phyloP scores from a whole-genome alignment of 306 rosid genomes.

The Astragalus membranaceus region DNA sequence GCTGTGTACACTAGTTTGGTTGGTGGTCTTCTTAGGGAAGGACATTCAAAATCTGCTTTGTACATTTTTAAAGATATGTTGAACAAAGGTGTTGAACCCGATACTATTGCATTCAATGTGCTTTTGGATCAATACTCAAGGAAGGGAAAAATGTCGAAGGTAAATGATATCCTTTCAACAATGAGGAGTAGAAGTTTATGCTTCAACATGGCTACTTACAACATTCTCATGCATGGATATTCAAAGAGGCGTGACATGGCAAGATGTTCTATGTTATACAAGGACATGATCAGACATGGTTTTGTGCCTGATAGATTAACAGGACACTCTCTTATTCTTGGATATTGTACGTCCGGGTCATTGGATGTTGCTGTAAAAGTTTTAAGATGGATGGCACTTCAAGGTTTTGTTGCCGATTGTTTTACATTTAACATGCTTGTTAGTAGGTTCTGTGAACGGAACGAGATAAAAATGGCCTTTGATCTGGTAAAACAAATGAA shows the following conservation, averaged over 20 bases:
- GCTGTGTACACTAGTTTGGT: conserved; percentile 49
- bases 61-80: conserved; percentile 62
- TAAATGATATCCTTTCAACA: conserved; percentile 38
- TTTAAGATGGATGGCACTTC: conserved; percentile 40
- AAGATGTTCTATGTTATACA: conserved; percentile 37
- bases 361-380: conserved; percentile 56
- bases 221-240: conserved; percentile 67
- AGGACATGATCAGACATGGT: conserved; percentile 35
- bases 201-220: conserved; percentile 56
- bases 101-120: conserved; percentile 48
- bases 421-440: conserved; percentile 54
- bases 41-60: conserved; percentile 55
- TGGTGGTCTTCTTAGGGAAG: conserved; percentile 60
- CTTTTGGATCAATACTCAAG: conserved; percentile 52
- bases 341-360: conserved; percentile 42
- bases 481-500: conserved; percentile 47
- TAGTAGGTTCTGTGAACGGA: conserved; percentile 48
- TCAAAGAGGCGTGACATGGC: conserved; percentile 40
- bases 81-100: conserved; percentile 45
- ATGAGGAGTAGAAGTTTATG: conserved; percentile 38
- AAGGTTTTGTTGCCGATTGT: conserved; percentile 46
- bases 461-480: conserved; percentile 39
- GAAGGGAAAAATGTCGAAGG: conserved; percentile 48
- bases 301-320: conserved; percentile 50
- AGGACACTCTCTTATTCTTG: conserved; percentile 64